phyloP scores from a whole-genome alignment of 192 early-diverging fungal species.

The Coemansia sp. region DNA sequence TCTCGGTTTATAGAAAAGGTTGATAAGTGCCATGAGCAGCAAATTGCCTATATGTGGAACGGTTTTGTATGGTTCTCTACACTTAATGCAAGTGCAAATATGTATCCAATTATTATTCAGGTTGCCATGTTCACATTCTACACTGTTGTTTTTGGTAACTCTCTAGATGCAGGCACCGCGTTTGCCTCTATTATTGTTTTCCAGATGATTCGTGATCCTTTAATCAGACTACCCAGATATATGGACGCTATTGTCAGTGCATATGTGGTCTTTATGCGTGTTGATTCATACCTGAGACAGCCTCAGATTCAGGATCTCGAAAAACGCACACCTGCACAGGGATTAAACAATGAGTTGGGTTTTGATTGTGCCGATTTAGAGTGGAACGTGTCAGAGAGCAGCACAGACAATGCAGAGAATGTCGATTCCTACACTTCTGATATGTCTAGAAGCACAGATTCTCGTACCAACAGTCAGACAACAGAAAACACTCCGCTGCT shows the following conservation, averaged over 20 bases:
- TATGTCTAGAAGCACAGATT: neutral
- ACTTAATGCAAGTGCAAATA: slow-evolving; percentile 52
- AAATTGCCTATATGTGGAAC: slow-evolving; percentile 58
- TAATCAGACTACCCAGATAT: slow-evolving; percentile 63
- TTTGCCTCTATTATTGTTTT: slow-evolving; percentile 75
- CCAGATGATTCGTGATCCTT: slow-evolving; percentile 62
- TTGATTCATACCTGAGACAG: slow-evolving; percentile 75
- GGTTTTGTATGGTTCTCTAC: slow-evolving; percentile 55
- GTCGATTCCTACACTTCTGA: neutral
- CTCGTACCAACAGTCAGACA: neutral
- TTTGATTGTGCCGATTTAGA: slow-evolving; percentile 41
- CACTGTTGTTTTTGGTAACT: slow-evolving; percentile 58
- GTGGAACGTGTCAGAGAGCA: slow-evolving; percentile 18
- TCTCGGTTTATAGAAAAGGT: slow-evolving; percentile 67
- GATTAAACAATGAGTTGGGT: slow-evolving; percentile 12
- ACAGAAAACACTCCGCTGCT: neutral
- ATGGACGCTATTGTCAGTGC: slow-evolving; percentile 61
- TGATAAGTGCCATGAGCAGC: slow-evolving; percentile 60
- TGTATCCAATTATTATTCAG: slow-evolving; percentile 66
- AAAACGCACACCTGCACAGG: slow-evolving; percentile 18
- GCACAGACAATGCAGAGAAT: neutral
- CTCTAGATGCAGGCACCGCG: slow-evolving; percentile 61
- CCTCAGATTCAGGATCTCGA: slow-evolving; percentile 62
- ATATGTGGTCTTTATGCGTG: slow-evolving; percentile 65
- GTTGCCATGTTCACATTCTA: slow-evolving; percentile 60